Evolutionary conservation across 78 protist species (phyloP).

Genomic region (Emiliania huxleyi): DNA sequence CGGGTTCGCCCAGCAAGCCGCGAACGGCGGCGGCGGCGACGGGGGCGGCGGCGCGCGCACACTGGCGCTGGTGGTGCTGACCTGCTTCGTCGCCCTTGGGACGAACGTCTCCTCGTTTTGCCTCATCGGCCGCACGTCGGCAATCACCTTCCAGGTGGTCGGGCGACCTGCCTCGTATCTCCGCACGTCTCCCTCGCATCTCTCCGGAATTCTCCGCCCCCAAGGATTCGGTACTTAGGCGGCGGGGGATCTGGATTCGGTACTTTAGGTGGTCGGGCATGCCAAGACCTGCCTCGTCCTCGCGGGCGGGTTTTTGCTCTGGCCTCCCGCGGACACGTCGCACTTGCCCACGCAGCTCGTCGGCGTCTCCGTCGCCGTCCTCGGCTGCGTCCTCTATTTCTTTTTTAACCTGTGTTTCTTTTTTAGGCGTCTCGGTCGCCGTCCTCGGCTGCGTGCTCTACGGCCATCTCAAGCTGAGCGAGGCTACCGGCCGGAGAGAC

Average conservation of each 20-base stretch:
- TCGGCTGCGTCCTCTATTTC: no score
- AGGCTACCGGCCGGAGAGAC: background rate
- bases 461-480: background rate
- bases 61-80: background rate
- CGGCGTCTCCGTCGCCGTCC: no score
- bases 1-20: background rate
- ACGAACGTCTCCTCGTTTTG: conserved; percentile 41
- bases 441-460: background rate
- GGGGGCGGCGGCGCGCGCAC: background rate
- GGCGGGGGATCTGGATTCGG: no score
- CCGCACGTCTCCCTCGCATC: no score
- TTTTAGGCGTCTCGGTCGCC: background rate
- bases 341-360: background rate
- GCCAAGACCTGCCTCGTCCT: conserved; percentile 50
- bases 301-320: conserved; percentile 50
- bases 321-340: background rate
- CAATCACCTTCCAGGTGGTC: conserved; percentile 41
- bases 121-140: conserved; percentile 58
- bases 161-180: no score
- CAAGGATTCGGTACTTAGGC: no score
- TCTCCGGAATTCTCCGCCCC: no score
- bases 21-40: no score
- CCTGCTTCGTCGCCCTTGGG: conserved; percentile 38
- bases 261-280: no score
- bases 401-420: no score